Evolutionary conservation across 805 yeast species (phyloP), one percentile per base, ranked within the genome.

Genomic region (Starmerella stigmatis): DNA sequence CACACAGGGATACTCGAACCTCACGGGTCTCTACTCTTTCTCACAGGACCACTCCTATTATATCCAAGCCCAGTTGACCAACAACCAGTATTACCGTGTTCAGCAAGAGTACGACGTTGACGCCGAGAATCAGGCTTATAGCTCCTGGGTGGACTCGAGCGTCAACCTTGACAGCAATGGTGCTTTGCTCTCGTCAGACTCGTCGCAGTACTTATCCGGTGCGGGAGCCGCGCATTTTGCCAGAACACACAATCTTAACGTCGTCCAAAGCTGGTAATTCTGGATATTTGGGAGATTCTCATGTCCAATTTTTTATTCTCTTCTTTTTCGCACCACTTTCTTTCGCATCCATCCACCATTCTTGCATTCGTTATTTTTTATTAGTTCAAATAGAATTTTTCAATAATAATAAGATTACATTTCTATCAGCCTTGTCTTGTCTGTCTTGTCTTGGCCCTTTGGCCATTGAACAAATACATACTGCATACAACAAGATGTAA

Each of bases 91-190:
- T 34, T 25, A 25, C 39, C 49, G 51, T 10, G 46, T 54, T 10
- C 57, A 54, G 52, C 51, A 50, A 40, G 34, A 41, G 8, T 50
- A 48, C 43, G 35, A 43, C 17, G 43, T 35, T 3, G 23, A 13
- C 4, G 39, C 46, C 25, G 39, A 41, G 13, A 30, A 22, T 26
- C 17, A 36, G n/a, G 15, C 25, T 8, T 45, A 46, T 32, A n/a
- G 16, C 20, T 42, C 51, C 3, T 54, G 57, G 57, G 41, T 54
- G 20, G 54, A 53, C 44, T 31, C 55, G 13, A 29, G 39, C n/a
- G 50, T 49, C 12, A n/a, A 15, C n/a, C 31, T 43, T 15, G 27
- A 31, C 35, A 16, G 20, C 15, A 17, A 36, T 12, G 56, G 56
- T 8, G 11, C 28, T 15, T 31, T 44, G 40, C 9, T 15, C 26